Percentiles rank a stretch among this genome's conserved stretches.
These are phyloP conservation scores for Candida tibetensis DNA, from an alignment of 805 yeast genomes.

Conservation along the genomic window DNA sequence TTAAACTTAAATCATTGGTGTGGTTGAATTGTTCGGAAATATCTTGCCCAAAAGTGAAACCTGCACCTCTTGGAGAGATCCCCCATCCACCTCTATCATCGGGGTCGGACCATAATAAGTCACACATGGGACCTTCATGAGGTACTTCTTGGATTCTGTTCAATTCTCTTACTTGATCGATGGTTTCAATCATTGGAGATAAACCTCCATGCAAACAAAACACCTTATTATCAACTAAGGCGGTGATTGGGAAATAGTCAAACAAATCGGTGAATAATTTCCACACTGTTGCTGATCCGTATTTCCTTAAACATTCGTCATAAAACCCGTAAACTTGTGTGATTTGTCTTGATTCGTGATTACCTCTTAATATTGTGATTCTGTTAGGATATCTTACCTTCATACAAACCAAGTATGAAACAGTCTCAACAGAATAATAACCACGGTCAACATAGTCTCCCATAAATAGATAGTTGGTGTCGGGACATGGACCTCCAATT, in stretches of 20 bases:
- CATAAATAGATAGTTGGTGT: slow-evolving; percentile 47
- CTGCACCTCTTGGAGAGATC: slow-evolving; percentile 96
- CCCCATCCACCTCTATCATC: slow-evolving; percentile 99
- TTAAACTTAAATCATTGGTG: slow-evolving; percentile 75
- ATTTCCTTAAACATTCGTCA: slow-evolving; percentile 91
- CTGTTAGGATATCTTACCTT: slow-evolving; percentile 88
- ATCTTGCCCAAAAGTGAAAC: slow-evolving; percentile 96
- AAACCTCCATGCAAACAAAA: slow-evolving; percentile 94
- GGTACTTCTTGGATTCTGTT: slow-evolving; percentile 95
- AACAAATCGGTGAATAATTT: slow-evolving; percentile 86
- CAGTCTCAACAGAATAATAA: slow-evolving; percentile 88
- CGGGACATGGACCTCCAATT: slow-evolving; percentile 68
- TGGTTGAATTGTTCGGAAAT: slow-evolving; percentile 92
- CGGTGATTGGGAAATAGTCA: slow-evolving; percentile 92
- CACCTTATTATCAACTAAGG: slow-evolving; percentile 84
- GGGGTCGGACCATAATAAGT: slow-evolving; percentile 93
- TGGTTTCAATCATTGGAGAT: slow-evolving; percentile 90
- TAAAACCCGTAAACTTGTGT: slow-evolving; percentile 95
- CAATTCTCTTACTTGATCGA: slow-evolving; percentile 87
- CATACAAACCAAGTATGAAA: slow-evolving; percentile 83
- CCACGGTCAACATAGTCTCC: slow-evolving; percentile 88
- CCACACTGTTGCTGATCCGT: slow-evolving; percentile 93
- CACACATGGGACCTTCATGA: slow-evolving; percentile 98
- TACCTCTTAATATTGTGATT: slow-evolving; percentile 90
- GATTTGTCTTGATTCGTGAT: slow-evolving; percentile 93